These are phyloP conservation scores for Tolypocladium nubicola DNA, from an alignment of 2,329 filamentous ascomycete species.

Conservation along the genomic window DNA sequence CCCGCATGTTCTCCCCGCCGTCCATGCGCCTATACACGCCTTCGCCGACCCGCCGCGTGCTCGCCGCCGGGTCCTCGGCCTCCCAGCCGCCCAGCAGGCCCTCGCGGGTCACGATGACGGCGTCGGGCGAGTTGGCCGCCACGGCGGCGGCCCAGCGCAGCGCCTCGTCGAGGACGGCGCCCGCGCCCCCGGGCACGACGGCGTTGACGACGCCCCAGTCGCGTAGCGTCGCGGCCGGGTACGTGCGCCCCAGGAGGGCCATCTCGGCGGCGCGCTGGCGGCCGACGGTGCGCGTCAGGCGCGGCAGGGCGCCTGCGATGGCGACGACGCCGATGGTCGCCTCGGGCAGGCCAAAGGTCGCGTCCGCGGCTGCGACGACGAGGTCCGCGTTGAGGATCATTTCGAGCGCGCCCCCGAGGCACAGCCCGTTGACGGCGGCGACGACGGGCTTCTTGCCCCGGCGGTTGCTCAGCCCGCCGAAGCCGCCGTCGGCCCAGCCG, in stretches of 20 bases:
- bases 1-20: constrained; percentile 60
- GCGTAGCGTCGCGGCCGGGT: constrained; percentile 48
- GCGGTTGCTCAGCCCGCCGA: constrained; percentile 56
- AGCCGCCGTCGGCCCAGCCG: constrained; percentile 36
- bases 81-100: constrained; percentile 68
- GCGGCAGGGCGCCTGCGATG: constrained; percentile 58
- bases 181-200: constrained; percentile 36
- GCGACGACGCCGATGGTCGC: constrained; percentile 59
- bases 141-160: constrained; percentile 51
- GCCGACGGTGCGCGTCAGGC: constrained; percentile 56
- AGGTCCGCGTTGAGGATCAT: constrained; percentile 66
- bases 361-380: constrained; percentile 47
- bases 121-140: constrained; percentile 60
- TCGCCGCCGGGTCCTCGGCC: constrained; percentile 51
- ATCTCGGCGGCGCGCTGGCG: constrained; percentile 61
- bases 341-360: constrained; percentile 61
- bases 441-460: constrained; percentile 64
- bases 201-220: constrained; percentile 63
- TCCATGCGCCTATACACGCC: constrained; percentile 50
- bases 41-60: constrained; percentile 44
- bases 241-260: constrained; percentile 50
- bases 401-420: constrained; percentile 68
- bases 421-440: constrained; percentile 65
- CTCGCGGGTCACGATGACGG: constrained; percentile 62
- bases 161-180: constrained; percentile 44